Conservation (phyloP, 2,329 filamentous ascomycete genomes). For the Scedosporium minutisporum region DNA sequence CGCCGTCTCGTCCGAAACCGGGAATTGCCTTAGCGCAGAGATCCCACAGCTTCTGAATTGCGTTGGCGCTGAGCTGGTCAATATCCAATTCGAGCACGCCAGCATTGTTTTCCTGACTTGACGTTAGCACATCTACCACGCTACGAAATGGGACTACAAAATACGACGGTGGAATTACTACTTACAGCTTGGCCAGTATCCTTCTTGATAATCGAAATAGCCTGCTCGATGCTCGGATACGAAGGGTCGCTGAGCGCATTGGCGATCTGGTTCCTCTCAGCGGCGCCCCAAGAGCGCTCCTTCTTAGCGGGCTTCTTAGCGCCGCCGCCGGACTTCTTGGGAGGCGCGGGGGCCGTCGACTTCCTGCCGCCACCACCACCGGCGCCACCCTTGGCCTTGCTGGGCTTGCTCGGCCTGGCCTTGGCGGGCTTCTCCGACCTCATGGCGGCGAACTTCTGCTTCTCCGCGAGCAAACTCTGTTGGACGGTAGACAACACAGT, state of each 20-base stretch:
- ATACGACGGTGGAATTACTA: slow-evolving; percentile 21
- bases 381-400: slow-evolving; percentile 39
- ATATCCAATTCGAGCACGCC: slow-evolving; percentile 53
- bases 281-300: slow-evolving; percentile 14
- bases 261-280: slow-evolving; percentile 85
- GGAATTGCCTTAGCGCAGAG: slow-evolving; percentile 33
- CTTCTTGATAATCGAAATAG: slow-evolving; percentile 81
- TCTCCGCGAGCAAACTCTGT: slow-evolving; percentile 64
- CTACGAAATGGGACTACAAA: not conserved
- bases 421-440: slow-evolving; percentile 50
- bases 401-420: slow-evolving; percentile 41
- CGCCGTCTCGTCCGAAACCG: slow-evolving; percentile 26
- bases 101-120: slow-evolving; percentile 43
- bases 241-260: slow-evolving; percentile 75
- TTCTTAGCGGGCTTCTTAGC: slow-evolving; percentile 33
- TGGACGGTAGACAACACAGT: slow-evolving; percentile 57
- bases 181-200: slow-evolving; percentile 69
- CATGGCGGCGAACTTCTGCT: slow-evolving; percentile 46
- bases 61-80: slow-evolving; percentile 46
- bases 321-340: slow-evolving; percentile 30
- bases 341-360: slow-evolving; percentile 15
- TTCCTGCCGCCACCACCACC: slow-evolving; percentile 13
- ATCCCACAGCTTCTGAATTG: slow-evolving; percentile 41
- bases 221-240: slow-evolving; percentile 65
- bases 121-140: slow-evolving; percentile 2